Conservation (phyloP, 192 early-diverging fungal species). For the Obelidium mucronatum region DNA sequence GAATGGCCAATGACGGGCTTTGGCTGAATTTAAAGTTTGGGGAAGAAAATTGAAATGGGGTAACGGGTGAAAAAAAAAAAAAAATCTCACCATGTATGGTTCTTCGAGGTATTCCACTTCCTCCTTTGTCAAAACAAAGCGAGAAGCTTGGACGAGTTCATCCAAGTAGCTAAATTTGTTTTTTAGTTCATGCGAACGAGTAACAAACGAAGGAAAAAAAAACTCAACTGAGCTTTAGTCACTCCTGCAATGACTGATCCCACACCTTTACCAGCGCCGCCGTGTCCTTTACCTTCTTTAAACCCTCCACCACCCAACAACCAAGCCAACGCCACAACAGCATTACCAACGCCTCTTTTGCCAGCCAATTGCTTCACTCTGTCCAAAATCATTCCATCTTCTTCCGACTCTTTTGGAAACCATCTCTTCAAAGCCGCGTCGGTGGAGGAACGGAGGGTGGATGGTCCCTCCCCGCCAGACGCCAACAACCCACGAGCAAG, state of each 20-base stretch:
- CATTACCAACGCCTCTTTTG: constrained; percentile 47
- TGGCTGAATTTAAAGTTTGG: too few species aligned
- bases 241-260: constrained; percentile 19
- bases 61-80: too few species aligned
- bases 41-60: too few species aligned
- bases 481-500: constrained; percentile 61
- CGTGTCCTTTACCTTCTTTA: neutral
- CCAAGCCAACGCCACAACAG: constrained; percentile 60
- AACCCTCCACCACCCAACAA: constrained; percentile 33
- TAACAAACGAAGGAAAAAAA: neutral
- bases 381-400: constrained; percentile 49
- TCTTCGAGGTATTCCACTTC: constrained; percentile 38
- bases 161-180: constrained; percentile 12
- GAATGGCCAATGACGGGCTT: constrained; percentile 31
- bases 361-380: constrained; percentile 41
- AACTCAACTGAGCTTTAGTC: constrained; percentile 27
- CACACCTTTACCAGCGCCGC: constrained; percentile 20
- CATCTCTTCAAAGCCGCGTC: constrained; percentile 23
- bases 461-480: constrained; percentile 31
- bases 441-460: neutral
- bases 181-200: neutral
- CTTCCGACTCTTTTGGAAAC: constrained; percentile 30
- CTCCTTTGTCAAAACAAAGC: constrained; percentile 28
- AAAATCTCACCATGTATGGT: too few species aligned
- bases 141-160: constrained; percentile 21